Base-by-base conservation (phyloP, 208 protist species). In the Balamuthia mandrillaris region DNA sequence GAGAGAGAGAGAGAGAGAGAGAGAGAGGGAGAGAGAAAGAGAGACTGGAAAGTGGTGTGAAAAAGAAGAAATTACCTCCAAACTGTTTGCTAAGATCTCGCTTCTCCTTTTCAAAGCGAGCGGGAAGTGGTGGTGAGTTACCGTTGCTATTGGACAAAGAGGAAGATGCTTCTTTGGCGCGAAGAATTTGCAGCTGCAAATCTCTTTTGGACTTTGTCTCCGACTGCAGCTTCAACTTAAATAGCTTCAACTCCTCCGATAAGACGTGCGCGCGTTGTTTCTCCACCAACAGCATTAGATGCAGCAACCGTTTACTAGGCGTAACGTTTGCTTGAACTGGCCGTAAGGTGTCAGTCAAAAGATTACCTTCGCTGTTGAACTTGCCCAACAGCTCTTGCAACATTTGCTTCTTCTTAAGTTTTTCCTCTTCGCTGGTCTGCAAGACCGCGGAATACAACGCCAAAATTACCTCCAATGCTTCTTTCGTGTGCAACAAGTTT, bases 101-200 rank as follows among this genome's bases (percentile, higher is more conserved):
- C n/a, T n/a, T n/a, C n/a, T n/a, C n/a, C n/a, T n/a, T n/a, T n/a
- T n/a, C n/a, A n/a, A n/a, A n/a, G n/a, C n/a, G n/a, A n/a, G n/a
- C n/a, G n/a, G n/a, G n/a, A n/a, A n/a, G n/a, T n/a, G n/a, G n/a
- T n/a, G n/a, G n/a, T n/a, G n/a, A n/a, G n/a, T n/a, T n/a, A n/a
- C n/a, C n/a, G n/a, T n/a, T n/a, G n/a, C n/a, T n/a, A n/a, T n/a
- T n/a, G n/a, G n/a, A n/a, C n/a, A n/a, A n/a, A n/a, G n/a, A n/a
- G n/a, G n/a, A n/a, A 21, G 74, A 41, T 2, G 74, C 51, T 44
- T 65, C 61, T 27, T 58, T 81, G 49, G 49, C 74, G 10, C 74
- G 45, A 18, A 81, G 74, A 35, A 81, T 81, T 35, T 81, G 74
- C 12, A 81, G 52, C 74, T 81, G 74, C 21, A 81, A 51, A 21